Evolutionary conservation across 2,329 filamentous ascomycete species (phyloP), one percentile per base, ranked within the genome.

Genomic region (Apiospora marii): DNA sequence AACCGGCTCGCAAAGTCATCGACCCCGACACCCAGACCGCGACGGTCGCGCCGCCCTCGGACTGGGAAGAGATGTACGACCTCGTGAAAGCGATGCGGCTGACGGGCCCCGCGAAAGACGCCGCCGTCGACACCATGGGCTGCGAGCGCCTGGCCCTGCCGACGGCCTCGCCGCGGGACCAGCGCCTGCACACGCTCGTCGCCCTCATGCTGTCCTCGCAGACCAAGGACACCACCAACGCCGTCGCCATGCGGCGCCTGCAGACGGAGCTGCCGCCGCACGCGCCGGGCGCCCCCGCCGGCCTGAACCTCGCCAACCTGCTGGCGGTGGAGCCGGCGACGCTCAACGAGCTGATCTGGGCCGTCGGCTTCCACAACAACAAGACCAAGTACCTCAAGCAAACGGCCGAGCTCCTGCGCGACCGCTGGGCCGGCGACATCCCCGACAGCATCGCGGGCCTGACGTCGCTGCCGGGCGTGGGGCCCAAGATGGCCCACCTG

Each of bases 81-180:
- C 84, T 90, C 0, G 93, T 97, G 64, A 92, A 92, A 78, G 88
- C 90, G 78, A 98, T 98, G 95, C 92, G 91, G 5, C 80, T 83
- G 0, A 87, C 87, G 3, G 87, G 87, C 8, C 79, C 83, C 83
- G 84, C 93, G 80, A 80, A 89, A 85, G 83, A 93, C 88, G 96
- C 96, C 0, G 93, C 96, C 0, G 96, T 99, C 14, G 96, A 99
- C 82, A 98, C 96, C 0, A 98, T 98, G 95, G 96, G 96, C 14
- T 99, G 96, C 83, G 95, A 95, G 82, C 89, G 90, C 10, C 87
- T 96, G 13, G 93, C 93, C 3, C 84, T 87, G 68, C 81, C 83
- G 22, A 82, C 77, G 1, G 86, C 88, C 14, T 86, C 83, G 72
- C 80, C 85, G 37, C 85, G 83, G 72, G 88, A 90, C 79, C 91